Base-by-base conservation (phyloP, 305 asterid genomes). In the Coffea humblotiana region DNA sequence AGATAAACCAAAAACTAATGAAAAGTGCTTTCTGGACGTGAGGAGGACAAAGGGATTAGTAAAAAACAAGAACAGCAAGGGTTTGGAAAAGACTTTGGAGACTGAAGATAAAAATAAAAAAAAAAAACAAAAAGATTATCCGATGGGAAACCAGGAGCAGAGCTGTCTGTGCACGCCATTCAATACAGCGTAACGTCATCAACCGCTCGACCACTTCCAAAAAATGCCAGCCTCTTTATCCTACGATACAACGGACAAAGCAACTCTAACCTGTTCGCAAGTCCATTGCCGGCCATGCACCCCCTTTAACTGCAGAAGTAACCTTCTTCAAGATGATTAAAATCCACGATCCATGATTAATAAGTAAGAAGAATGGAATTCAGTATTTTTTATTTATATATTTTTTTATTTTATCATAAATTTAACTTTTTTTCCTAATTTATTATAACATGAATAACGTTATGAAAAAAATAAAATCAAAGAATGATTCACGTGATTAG, bases 91-190 rank as follows among this genome's bases (percentile, higher is more conserved):
- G 12, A 47, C 7, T 66, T 64, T 64, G 15, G 11, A 9, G 15
- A n/a, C 7, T 29, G 27, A n/a, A 71, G 3, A 48, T 43, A 71
- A 71, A 45, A 8, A 47, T 3, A 40, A 45, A 3, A 40, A 47
- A 0, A 27, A 73, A 51, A 52, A 54, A 15, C 32, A 54, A 0
- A 40, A 49, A 27, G 49, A 18, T 73, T 86, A 84, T 86, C 82
- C 77, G 25, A 52, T 40, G 58, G 64, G 51, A 56, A 43, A 77
- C 48, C 48, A 29, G 61, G 1, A 12, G 69, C 10, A 2, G 27
- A 68, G 73, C 25, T 6, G 73, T 78, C 25, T 6, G 73, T 78
- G 87, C 91, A 86, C 90, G 84, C 87, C 73, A 72, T 74, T 75
- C 84, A 77, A 86, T 70, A 54, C 43, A 61, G 5, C 4, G 67